phyloP scores from a whole-genome alignment of 805 yeast species.

The Lachancea lanzarotensis region DNA sequence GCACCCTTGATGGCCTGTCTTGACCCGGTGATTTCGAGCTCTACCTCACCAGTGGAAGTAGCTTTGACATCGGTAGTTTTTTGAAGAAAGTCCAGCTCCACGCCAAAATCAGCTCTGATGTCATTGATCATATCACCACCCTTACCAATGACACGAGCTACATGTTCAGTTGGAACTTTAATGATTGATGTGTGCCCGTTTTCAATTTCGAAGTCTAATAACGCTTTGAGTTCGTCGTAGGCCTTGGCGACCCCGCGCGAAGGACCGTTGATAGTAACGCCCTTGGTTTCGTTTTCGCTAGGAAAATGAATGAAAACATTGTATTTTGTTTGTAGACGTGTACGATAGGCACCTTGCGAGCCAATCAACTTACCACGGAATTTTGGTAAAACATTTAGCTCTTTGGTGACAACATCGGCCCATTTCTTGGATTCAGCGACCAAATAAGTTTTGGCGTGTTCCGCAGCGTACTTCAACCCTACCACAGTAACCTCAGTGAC shows the following conservation, averaged over 20 bases:
- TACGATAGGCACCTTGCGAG: conserved; percentile 69
- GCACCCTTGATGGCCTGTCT: conserved; percentile 71
- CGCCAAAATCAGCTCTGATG: conserved; percentile 55
- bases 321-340: conserved; percentile 83
- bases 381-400: conserved; percentile 64
- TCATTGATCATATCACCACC: conserved; percentile 77
- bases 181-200: conserved; percentile 66
- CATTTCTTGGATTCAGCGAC: conserved; percentile 57
- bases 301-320: conserved; percentile 78
- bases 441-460: conserved; percentile 59
- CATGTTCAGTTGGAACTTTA: conserved; percentile 62
- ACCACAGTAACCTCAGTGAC: conserved; percentile 50
- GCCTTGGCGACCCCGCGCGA: conserved; percentile 83
- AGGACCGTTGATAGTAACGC: conserved; percentile 72
- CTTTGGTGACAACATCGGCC: conserved; percentile 71
- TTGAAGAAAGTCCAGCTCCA: conserved; percentile 43
- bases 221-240: conserved; percentile 73
- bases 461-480: conserved; percentile 76
- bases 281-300: conserved; percentile 48
- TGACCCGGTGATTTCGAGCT: conserved; percentile 71
- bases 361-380: conserved; percentile 83
- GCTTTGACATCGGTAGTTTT: conserved; percentile 39
- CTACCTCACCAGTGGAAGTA: conserved; percentile 45
- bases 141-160: conserved; percentile 85
- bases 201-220: conserved; percentile 79